Conservation (phyloP, 306 rosid genomes). For the Ziziphus jujuba region DNA sequence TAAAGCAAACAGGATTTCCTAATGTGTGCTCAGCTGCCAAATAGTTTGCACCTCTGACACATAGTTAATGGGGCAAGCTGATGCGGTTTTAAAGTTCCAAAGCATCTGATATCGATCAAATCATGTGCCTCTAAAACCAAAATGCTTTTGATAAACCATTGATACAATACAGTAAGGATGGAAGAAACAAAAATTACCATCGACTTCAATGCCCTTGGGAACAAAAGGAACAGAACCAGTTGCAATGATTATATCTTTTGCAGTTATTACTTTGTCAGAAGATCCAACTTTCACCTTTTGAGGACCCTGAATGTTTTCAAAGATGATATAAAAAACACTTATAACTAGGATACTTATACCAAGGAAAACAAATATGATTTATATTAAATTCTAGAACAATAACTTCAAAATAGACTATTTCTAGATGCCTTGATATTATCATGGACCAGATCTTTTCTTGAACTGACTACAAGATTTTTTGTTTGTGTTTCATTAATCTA, state of each 20-base stretch:
- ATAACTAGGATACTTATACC: conserved; percentile 2
- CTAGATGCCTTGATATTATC: neutral
- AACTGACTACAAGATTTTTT: conserved; percentile 9
- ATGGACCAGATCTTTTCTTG: neutral
- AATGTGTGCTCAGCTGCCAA: neutral
- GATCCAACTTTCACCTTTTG: conserved; percentile 89
- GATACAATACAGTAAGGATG: neutral
- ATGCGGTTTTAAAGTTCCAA: neutral
- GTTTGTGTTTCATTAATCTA: conserved; percentile 3
- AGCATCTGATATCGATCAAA: neutral
- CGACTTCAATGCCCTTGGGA: conserved; percentile 96
- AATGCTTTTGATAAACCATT: neutral
- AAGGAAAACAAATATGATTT: neutral
- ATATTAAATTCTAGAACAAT: neutral
- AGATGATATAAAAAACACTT: conserved; percentile 20
- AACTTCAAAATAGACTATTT: neutral
- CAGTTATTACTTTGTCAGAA: conserved; percentile 71
- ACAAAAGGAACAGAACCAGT: conserved; percentile 98
- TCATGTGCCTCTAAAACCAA: neutral
- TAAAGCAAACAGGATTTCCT: neutral
- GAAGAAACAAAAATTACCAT: conserved; percentile 52
- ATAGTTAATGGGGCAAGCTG: neutral
- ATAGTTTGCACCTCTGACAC: neutral
- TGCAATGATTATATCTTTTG: conserved; percentile 87
- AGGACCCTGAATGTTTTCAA: conserved; percentile 62